Evolutionary conservation across 2,329 filamentous ascomycete species (phyloP), one percentile per base, ranked within the genome.

Genomic region (Arachnopeziza araneosa): DNA sequence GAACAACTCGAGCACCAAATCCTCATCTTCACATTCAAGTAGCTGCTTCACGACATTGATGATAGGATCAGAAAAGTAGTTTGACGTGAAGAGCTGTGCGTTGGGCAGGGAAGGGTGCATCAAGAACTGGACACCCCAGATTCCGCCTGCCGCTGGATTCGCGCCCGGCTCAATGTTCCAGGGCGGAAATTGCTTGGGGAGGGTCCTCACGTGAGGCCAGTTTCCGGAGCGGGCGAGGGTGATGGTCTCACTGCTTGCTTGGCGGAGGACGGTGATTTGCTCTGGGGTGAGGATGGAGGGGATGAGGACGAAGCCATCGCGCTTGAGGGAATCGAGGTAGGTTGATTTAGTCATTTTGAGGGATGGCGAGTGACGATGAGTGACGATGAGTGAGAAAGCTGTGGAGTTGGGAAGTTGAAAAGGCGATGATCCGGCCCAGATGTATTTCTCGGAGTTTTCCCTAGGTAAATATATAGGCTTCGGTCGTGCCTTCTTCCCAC

Each of bases 41-140:
- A 96, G 75, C 69, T 85, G 82, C 64, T 82, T 83, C 1, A 88
- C 87, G 1, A 89, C 80, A 30, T 74, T 72, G 0, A 93, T 73
- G 8, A 93, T 77, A 24, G 80, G 78, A 23, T 82, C 77, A 36
- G 85, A 83, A 72, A 96, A 96, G 76, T 96, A 96, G 59, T 83
- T 79, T 55, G 78, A 72, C 5, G 85, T 82, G 74, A 93, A 96
- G 2, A 79, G 72, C 2, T 79, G 73, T 5, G 83, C 79, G 57
- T 83, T 81, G 0, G 85, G 82, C 66, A 93, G 83, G 1, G 80
- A 77, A 0, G 91, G 91, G 73, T 93, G 87, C 69, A 96, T 79
- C 5, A 96, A 81, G 74, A 93, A 89, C 78, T 96, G 91, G 2
- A 96, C 88, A 64, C 91, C 91, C 92, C 91, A 96, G 74, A 96